Evolutionary conservation across 768 basidiomycete genomes (phyloP).

Genomic region (Psilocybe cubensis): DNA sequence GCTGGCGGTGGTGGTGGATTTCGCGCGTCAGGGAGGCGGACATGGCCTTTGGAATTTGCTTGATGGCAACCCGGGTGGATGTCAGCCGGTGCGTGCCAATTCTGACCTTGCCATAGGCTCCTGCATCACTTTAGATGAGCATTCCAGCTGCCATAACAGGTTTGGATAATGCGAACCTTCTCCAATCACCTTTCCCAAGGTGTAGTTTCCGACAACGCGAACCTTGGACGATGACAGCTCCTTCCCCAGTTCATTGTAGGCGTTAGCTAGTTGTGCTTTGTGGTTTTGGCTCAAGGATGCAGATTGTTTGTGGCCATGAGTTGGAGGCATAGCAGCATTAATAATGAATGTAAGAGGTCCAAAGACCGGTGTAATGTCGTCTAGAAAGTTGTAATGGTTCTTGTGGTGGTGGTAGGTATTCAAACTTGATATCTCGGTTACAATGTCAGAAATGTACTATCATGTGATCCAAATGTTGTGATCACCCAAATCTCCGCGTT

Average conservation of each 20-base stretch:
- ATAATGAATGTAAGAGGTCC: conserved; percentile 41
- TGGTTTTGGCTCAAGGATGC: conserved; percentile 72
- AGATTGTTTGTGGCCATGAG: conserved; percentile 62
- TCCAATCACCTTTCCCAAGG: conserved; percentile 90
- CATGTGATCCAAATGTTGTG: no score
- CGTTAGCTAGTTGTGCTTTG: conserved; percentile 89
- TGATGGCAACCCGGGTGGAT: conserved; percentile 91
- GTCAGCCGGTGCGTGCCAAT: conserved; percentile 94
- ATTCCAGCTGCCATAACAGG: background rate
- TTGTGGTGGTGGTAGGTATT: conserved; percentile 1
- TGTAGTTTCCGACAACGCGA: conserved; percentile 93
- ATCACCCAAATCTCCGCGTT: no score
- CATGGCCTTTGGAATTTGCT: conserved; percentile 95
- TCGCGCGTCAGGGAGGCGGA: conserved; percentile 92
- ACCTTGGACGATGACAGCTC: conserved; percentile 92
- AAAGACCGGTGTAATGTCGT: conserved; percentile 24
- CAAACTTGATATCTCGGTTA: no score
- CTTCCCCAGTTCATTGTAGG: conserved; percentile 97
- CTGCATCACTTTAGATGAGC: conserved; percentile 41
- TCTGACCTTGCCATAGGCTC: conserved; percentile 94
- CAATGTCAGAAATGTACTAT: no score
- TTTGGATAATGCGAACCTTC: conserved; percentile 65
- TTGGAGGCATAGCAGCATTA: conserved; percentile 50
- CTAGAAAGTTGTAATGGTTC: conserved; percentile 3
- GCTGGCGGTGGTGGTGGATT: conserved; percentile 96